Evolutionary conservation across 352 stramenopile genomes (phyloP), one percentile per base, ranked within the genome.

Genomic region (Pythium brachiatum): DNA sequence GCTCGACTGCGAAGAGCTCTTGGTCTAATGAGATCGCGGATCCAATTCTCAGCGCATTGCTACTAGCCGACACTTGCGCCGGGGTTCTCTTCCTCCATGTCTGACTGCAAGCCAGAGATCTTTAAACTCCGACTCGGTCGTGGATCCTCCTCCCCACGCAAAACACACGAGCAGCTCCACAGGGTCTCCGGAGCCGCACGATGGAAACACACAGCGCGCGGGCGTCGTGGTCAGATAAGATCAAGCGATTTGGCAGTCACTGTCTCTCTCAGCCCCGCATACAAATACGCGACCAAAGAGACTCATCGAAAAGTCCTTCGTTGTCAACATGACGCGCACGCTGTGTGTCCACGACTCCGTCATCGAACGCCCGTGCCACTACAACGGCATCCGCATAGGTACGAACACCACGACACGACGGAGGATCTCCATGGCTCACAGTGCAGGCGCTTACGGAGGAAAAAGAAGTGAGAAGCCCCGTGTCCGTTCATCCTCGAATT

Each of bases 201-300:
- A 9, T n/a, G 8, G 18, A 48, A 44, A 20, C 21, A 27, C 6
- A 31, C 48, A 25, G 36, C 51, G 32, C 29, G 43, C 3, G 15
- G 9, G 51, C 44, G 51, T 65, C 29, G 53, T 18, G 13, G 44
- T 66, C 61, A 63, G 84, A 92, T 94, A 92, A 94, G 84, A 92
- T 94, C 84, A 94, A 94, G 81, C 78, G 77, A 73, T 92, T 94
- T 94, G 79, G 75, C 81, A 93, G 69, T 93, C 83, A 75, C 71
- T 36, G 77, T 64, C 79, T 53, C 31, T 16, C 23, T 9, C 11
- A 11, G 29, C 36, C 23, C 6, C 44, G 8, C 29, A 29, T 29
- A 6, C 2, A 20, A 34, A 8, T 8, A 26, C n/a, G 46, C 36
- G 15, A 43, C 21, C 47, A 53, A 44, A 15, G 51, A 53, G 53